A percentile compares a stretch with the other conserved stretches of the same genome.
Evolutionary conservation across 2,329 filamentous ascomycete species (phyloP).

Genomic region (Alternaria conjuncta): DNA sequence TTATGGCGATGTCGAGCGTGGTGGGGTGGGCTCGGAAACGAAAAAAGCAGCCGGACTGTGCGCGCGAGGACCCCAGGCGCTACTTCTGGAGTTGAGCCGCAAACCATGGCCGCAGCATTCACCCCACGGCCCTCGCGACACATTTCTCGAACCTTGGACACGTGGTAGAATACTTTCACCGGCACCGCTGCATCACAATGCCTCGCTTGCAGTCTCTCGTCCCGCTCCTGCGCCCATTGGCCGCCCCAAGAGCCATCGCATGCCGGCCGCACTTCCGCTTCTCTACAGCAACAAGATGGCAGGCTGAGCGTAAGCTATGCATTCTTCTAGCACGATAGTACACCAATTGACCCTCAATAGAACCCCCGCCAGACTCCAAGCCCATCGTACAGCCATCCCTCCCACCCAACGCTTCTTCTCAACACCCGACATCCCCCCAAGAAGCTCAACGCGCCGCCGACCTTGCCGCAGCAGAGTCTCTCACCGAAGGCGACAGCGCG

Average conservation of each 20-base stretch:
- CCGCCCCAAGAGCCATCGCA: constrained; percentile 44
- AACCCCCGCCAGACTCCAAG: constrained; percentile 36
- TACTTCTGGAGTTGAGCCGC: constrained; percentile 44
- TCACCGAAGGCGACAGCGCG: constrained; percentile 43
- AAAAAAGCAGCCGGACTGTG: constrained; percentile 44
- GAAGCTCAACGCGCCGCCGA: constrained; percentile 36
- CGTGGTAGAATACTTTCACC: not conserved
- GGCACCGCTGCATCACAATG: constrained; percentile 30
- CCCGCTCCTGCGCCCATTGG: constrained; percentile 51
- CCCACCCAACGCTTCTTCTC: constrained; percentile 26
- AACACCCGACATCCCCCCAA: constrained; percentile 42
- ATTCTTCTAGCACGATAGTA: not conserved
- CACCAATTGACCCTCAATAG: constrained; percentile 7
- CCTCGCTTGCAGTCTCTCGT: constrained; percentile 44
- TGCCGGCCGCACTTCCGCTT: constrained; percentile 51
- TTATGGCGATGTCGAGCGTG: constrained; percentile 17
- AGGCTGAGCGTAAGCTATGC: constrained; percentile 35
- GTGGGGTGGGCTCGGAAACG: constrained; percentile 18
- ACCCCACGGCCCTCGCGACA: not conserved
- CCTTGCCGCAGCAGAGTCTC: constrained; percentile 43
- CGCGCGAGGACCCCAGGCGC: constrained; percentile 45
- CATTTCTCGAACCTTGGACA: not conserved
- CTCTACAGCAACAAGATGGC: constrained; percentile 42
- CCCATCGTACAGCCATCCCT: constrained; percentile 26
- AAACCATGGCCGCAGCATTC: constrained; percentile 16